A percentile compares a stretch with the other conserved stretches of the same genome.
These are phyloP conservation scores for Phytophthora palmivora DNA, from an alignment of 352 stramenopile genomes.

Conservation along the genomic window DNA sequence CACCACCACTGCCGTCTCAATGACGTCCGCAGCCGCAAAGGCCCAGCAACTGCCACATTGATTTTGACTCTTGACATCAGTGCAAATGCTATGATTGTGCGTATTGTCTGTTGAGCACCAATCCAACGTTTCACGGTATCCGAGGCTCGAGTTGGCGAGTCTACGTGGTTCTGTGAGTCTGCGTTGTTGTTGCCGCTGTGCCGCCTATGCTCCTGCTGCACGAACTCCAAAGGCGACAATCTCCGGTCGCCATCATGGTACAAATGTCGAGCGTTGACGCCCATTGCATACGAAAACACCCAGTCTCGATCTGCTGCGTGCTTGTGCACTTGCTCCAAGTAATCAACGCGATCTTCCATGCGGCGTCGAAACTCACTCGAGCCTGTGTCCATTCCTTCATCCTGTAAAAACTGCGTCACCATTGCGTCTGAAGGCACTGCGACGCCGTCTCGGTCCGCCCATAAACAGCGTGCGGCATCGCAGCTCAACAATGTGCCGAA, in stretches of 20 bases:
- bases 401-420: slow-evolving; percentile 67
- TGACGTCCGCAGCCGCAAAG: slow-evolving; percentile 79
- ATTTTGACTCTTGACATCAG: slow-evolving; percentile 80
- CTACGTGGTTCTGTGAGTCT: slow-evolving; percentile 17
- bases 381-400: slow-evolving; percentile 41
- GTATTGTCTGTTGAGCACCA: slow-evolving; percentile 83
- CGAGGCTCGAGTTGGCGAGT: slow-evolving; percentile 30
- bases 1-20: slow-evolving; percentile 76
- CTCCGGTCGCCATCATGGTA: slow-evolving; percentile 53
- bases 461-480: slow-evolving; percentile 52
- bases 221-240: slow-evolving; percentile 58
- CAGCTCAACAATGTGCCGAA: slow-evolving; percentile 73
- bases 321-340: slow-evolving; percentile 73
- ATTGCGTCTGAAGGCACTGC: slow-evolving; percentile 48
- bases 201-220: slow-evolving; percentile 62
- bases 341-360: slow-evolving; percentile 68
- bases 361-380: slow-evolving; percentile 50
- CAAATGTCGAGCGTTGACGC: slow-evolving; percentile 73
- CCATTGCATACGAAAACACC: slow-evolving; percentile 66
- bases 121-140: slow-evolving; percentile 54
- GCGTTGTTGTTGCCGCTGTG: slow-evolving; percentile 39
- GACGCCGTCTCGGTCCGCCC: slow-evolving; percentile 51
- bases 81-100: slow-evolving; percentile 69
- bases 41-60: slow-evolving; percentile 86
- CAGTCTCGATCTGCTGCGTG: slow-evolving; percentile 48